Evolutionary conservation across 2,329 filamentous ascomycete genomes (phyloP), one percentile per base, ranked within the genome.

Genomic region (Pseudogymnoascus sp.): DNA sequence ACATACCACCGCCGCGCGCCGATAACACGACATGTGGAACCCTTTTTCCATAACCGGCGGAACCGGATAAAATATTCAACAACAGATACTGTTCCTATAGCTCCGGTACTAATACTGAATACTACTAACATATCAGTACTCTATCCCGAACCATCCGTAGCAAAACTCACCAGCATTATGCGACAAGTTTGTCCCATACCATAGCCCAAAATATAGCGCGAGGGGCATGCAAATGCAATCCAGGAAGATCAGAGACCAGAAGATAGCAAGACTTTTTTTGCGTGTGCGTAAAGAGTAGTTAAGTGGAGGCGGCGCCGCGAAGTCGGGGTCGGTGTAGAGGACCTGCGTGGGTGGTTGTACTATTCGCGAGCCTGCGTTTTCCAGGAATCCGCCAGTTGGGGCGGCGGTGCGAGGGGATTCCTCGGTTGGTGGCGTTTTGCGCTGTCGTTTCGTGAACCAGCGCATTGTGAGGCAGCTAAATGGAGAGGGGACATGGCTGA

Each of bases 181-280:
- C 26, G 44, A 50, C 71, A 81, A 81, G 66, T 81, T 74, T 26
- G 68, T 64, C 39, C 76, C 77, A 65, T 85, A 85, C 80, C 81
- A 84, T 37, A 86, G 74, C 58, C 79, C 76, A 74, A 82, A 86
- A 72, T 86, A 86, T 1, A 86, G 74, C 2, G 76, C 78, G 63
- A 86, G 76, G 15, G 84, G 84, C 72, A 84, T 81, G 62, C 75
- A 78, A 63, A 84, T 74, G 59, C 79, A 82, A 72, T 86, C 84
- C 62, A 85, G 67, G 21, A 85, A 69, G 61, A 85, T 83, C 40
- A 86, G 69, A 0, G 74, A 74, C 83, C 83, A 86, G 73, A 86
- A 86, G 64, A 82, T 72, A 37, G 77, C 73, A 64, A 86, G 84
- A 35, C 78, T 75, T 71, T 78, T 79, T 68, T 83, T 83, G 47